A percentile compares a stretch with the other conserved stretches of the same genome.
These are phyloP conservation scores for Clonostachys sp. DNA, from an alignment of 2,329 filamentous ascomycete genomes.

Conservation along the genomic window DNA sequence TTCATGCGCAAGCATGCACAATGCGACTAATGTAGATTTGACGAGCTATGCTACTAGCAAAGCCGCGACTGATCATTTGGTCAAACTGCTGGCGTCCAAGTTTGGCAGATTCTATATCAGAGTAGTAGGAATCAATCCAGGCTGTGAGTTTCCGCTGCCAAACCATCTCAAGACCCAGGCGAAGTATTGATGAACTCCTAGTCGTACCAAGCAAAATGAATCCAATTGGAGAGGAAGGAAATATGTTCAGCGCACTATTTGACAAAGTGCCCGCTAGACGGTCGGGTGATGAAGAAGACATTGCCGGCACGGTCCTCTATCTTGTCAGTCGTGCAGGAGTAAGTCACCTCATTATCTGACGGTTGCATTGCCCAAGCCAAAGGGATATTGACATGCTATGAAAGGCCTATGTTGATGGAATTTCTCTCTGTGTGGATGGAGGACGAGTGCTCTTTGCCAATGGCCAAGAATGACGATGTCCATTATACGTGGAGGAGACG, in stretches of 20 bases:
- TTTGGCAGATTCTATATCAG: slow-evolving; percentile 27
- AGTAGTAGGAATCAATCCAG: slow-evolving; percentile 23
- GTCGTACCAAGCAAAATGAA: slow-evolving; percentile 28
- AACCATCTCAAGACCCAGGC: neutral
- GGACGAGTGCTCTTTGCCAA: slow-evolving; percentile 20
- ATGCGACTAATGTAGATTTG: slow-evolving; percentile 45
- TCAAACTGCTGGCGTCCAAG: slow-evolving; percentile 40
- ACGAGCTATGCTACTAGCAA: slow-evolving; percentile 47
- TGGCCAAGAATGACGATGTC: slow-evolving; percentile 11
- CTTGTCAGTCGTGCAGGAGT: slow-evolving; percentile 21
- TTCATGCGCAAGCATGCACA: slow-evolving; percentile 47
- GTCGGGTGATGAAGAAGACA: slow-evolving; percentile 19
- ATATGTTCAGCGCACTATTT: slow-evolving; percentile 22
- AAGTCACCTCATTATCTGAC: slow-evolving; percentile 5
- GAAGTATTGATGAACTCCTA: slow-evolving; percentile 2
- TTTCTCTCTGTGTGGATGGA: slow-evolving; percentile 21
- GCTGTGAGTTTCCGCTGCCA: slow-evolving; percentile 15
- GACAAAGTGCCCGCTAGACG: slow-evolving; percentile 23
- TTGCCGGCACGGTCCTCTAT: slow-evolving; percentile 20
- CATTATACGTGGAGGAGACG: no score
- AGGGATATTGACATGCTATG: neutral
- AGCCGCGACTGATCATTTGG: slow-evolving; percentile 46
- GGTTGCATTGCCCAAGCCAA: neutral
- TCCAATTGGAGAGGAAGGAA: slow-evolving; percentile 19
- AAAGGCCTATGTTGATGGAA: slow-evolving; percentile 21